Conservation (phyloP, 169 alveolate species). For the Plasmodium sp. region DNA sequence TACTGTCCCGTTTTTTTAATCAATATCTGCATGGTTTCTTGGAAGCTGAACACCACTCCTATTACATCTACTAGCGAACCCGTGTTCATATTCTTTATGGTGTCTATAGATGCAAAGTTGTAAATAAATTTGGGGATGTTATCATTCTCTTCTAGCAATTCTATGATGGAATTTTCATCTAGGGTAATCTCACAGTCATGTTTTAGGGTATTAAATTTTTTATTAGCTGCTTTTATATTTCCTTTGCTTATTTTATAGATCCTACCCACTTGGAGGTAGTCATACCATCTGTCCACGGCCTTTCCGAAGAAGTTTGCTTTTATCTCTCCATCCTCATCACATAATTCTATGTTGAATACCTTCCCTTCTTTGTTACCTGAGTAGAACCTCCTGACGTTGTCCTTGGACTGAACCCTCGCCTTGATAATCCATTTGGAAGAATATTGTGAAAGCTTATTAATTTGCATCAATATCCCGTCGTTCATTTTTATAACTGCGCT, state of each 20-base stretch:
- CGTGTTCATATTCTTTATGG: conserved; percentile 73
- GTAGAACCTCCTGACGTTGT: conserved; percentile 19
- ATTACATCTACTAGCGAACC: conserved; percentile 82
- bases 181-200: conserved; percentile 82
- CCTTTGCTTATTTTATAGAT: conserved; percentile 85
- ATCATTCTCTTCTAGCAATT: conserved; percentile 78
- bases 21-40: conserved; percentile 7
- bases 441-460: conserved; percentile 61
- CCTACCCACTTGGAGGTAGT: conserved; percentile 82
- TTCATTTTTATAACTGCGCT: conserved; percentile 52
- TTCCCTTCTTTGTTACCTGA: conserved; percentile 67
- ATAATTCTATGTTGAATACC: conserved; percentile 47
- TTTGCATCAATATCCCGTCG: conserved; percentile 71
- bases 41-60: conserved; percentile 76
- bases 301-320: conserved; percentile 84
- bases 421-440: conserved; percentile 72
- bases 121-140: conserved; percentile 79
- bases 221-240: conserved; percentile 81
- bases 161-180: conserved; percentile 82
- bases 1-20: conserved; percentile 77
- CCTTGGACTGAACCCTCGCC: conserved; percentile 72
- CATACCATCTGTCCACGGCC: conserved; percentile 86
- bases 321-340: conserved; percentile 78
- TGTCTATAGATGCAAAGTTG: conserved; percentile 76
- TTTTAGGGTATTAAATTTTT: conserved; percentile 78